A percentile compares a stretch with the other conserved stretches of the same genome.
Conservation (phyloP, 345 rosid genomes). For the Cardamine occulta region DNA sequence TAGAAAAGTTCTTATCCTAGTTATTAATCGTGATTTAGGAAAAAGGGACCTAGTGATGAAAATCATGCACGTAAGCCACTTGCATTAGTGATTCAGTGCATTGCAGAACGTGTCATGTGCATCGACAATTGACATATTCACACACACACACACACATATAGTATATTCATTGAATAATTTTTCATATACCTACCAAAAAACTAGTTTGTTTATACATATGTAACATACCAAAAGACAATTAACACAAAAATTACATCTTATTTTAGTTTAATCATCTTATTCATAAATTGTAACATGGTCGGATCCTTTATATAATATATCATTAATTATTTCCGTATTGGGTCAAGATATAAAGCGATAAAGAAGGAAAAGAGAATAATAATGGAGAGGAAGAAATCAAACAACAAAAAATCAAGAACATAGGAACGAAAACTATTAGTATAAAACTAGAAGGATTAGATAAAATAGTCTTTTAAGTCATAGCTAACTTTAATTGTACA, state of each 20-base stretch:
- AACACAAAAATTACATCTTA: not conserved
- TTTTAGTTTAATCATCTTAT: not conserved
- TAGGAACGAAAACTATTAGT: constrained; percentile 23
- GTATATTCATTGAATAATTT: not conserved
- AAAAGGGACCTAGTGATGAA: constrained; percentile 9
- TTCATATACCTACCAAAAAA: not conserved
- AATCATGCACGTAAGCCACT: constrained; percentile 36
- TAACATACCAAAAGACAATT: not conserved
- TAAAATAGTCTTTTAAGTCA: not conserved
- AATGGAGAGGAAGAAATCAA: constrained; percentile 41
- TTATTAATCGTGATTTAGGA: constrained; percentile 11
- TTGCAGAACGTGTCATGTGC: constrained; percentile 7
- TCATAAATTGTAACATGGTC: not conserved
- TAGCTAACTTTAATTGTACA: constrained; percentile 14
- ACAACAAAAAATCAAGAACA: constrained; percentile 31
- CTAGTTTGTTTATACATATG: not conserved
- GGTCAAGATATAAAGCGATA: constrained; percentile 15
- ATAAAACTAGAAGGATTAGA: constrained; percentile 27
- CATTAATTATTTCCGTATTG: not conserved
- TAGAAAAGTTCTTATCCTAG: constrained; percentile 2
- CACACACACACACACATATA: not conserved
- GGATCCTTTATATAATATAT: not conserved
- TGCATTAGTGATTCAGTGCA: constrained; percentile 22
- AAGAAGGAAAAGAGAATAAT: constrained; percentile 38
- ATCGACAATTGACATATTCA: not conserved